phyloP scores from a whole-genome alignment of 1,284 basidiomycete genomes.

The Agroathelia rolfsii region DNA sequence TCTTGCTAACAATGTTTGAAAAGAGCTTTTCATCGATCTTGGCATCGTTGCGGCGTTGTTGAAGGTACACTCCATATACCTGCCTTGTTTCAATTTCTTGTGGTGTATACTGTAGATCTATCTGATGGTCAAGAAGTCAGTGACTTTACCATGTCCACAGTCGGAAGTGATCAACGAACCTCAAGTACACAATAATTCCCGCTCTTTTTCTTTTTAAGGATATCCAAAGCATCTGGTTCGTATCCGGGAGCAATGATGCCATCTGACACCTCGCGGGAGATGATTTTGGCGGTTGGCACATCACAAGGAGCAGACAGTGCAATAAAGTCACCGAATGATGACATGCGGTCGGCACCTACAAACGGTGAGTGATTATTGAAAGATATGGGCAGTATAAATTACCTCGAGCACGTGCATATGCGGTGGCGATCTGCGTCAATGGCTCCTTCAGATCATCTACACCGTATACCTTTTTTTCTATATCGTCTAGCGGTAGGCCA shows the following conservation, averaged over 20 bases:
- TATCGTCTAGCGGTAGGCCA: conserved; percentile 74
- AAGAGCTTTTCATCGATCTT: conserved; percentile 83
- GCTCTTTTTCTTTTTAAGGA: conserved; percentile 93
- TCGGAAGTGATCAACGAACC: conserved; percentile 32
- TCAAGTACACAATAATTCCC: conserved; percentile 98
- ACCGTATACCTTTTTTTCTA: conserved; percentile 91
- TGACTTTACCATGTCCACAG: background rate
- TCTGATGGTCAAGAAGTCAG: conserved; percentile 35
- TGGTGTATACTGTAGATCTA: conserved; percentile 76
- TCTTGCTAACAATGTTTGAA: conserved; percentile 80
- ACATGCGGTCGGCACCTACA: conserved; percentile 94
- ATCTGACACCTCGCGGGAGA: conserved; percentile 96
- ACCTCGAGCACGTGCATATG: conserved; percentile 95
- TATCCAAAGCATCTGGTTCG: conserved; percentile 79
- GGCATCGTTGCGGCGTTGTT: conserved; percentile 87
- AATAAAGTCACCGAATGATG: conserved; percentile 98
- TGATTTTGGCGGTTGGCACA: conserved; percentile 89
- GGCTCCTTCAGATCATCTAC: conserved; percentile 91
- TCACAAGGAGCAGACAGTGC: conserved; percentile 91
- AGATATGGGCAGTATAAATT: conserved; percentile 3
- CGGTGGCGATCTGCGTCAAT: conserved; percentile 82
- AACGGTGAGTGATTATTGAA: conserved; percentile 5
- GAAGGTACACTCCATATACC: conserved; percentile 88
- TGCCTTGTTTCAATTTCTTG: conserved; percentile 83
- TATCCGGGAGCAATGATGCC: conserved; percentile 97